phyloP scores from a whole-genome alignment of 139 green algal genomes.

The Chara braunii region DNA sequence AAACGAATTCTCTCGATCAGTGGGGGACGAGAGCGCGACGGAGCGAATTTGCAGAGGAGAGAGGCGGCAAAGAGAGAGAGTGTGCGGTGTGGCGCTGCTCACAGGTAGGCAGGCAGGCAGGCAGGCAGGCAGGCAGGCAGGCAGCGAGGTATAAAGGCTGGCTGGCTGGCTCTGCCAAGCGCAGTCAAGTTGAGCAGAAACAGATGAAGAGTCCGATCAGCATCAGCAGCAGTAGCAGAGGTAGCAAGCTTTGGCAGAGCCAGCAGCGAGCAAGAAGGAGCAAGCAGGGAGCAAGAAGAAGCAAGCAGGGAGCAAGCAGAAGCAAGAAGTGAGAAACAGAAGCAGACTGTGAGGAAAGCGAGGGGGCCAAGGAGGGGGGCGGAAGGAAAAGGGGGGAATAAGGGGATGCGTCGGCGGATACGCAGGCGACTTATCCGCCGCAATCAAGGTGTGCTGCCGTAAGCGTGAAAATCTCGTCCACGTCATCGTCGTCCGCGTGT shows the following conservation, averaged over 20 bases:
- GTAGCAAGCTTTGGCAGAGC: background rate
- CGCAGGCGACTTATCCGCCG: background rate
- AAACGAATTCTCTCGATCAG: too few species aligned
- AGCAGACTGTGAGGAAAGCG: background rate
- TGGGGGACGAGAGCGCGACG: background rate
- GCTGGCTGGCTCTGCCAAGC: background rate
- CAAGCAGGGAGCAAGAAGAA: background rate
- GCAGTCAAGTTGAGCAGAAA: background rate
- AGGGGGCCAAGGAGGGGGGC: background rate
- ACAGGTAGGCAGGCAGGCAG: slow-evolving; percentile 2
- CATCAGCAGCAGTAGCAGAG: background rate
- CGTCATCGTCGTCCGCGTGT: background rate
- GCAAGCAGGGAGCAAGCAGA: background rate
- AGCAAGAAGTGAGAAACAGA: background rate
- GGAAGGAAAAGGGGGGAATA: background rate
- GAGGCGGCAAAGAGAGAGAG: slow-evolving; percentile 15
- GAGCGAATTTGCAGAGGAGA: background rate
- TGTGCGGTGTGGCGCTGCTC: slow-evolving; percentile 13
- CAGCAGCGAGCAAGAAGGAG: background rate
- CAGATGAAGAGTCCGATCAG: background rate
- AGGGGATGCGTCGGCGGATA: background rate
- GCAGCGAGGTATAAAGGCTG: background rate
- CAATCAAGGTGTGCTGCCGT: background rate
- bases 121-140: slow-evolving; percentile 1
- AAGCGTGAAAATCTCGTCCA: background rate